These are phyloP conservation scores for Leccinum uliginosum DNA, from an alignment of 768 basidiomycete genomes.

Conservation along the genomic window DNA sequence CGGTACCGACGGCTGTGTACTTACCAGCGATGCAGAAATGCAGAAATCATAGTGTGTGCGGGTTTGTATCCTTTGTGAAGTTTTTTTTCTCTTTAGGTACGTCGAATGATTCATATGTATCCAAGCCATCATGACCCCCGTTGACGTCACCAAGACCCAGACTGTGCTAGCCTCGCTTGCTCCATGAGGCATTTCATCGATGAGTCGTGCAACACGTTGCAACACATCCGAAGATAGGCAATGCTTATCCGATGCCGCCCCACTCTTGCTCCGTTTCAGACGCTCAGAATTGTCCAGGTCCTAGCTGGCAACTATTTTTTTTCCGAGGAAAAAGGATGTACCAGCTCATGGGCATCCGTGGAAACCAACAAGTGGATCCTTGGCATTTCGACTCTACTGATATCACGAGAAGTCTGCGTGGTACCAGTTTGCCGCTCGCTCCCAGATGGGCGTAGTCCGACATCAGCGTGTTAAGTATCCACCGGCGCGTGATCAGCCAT, in stretches of 20 bases:
- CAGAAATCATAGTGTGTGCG: too few species aligned
- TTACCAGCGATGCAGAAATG: too few species aligned
- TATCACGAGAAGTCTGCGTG: background rate
- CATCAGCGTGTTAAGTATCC: slow-evolving; percentile 1
- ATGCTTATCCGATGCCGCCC: slow-evolving; percentile 2
- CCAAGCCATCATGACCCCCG: background rate
- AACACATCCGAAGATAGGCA: slow-evolving; percentile 2
- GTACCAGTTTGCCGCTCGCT: background rate
- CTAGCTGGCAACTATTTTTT: background rate
- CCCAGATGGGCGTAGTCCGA: slow-evolving; percentile 5
- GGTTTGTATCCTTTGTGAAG: too few species aligned
- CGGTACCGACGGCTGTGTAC: too few species aligned
- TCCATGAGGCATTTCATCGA: slow-evolving; percentile 1
- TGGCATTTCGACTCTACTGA: slow-evolving; percentile 6
- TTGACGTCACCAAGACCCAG: background rate
- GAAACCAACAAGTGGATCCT: background rate
- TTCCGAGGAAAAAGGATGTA: background rate
- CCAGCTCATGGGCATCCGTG: background rate
- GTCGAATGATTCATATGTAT: background rate
- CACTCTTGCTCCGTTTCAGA: slow-evolving; percentile 1
- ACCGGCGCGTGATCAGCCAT: slow-evolving; percentile 22
- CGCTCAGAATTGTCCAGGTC: background rate
- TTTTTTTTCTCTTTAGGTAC: too few species aligned
- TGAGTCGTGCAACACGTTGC: slow-evolving; percentile 13
- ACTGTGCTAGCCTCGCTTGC: background rate